Conservation (phyloP, 2,329 filamentous ascomycete genomes). For the Chrysosphaeria jannelii region DNA sequence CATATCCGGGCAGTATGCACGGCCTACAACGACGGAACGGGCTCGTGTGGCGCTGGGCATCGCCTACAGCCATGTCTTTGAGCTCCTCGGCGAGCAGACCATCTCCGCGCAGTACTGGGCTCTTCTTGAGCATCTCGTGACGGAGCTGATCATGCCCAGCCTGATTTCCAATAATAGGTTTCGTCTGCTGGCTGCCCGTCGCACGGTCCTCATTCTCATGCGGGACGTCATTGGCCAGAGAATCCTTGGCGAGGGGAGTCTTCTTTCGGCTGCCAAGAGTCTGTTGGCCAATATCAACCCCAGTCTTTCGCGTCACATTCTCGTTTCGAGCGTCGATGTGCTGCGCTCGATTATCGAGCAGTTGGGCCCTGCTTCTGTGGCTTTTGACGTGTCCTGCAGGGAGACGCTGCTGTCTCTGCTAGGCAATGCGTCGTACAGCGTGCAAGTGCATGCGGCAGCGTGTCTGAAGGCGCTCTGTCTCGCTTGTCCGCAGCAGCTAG, state of each 20-base stretch:
- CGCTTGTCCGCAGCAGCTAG: slow-evolving; percentile 70
- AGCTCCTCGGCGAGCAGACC: slow-evolving; percentile 48
- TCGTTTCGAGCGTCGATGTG: slow-evolving; percentile 53
- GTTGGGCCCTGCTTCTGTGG: slow-evolving; percentile 54
- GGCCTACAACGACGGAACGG: slow-evolving; percentile 47
- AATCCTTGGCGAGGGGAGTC: slow-evolving; percentile 69
- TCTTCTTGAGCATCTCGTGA: slow-evolving; percentile 53
- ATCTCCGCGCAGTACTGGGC: slow-evolving; percentile 57
- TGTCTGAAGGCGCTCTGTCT: slow-evolving; percentile 70
- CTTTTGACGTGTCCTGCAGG: slow-evolving; percentile 53
- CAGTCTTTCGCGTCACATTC: slow-evolving; percentile 69
- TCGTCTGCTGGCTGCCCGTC: slow-evolving; percentile 54
- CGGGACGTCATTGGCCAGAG: slow-evolving; percentile 56
- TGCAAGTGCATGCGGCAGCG: slow-evolving; percentile 67
- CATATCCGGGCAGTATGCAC: slow-evolving; percentile 54
- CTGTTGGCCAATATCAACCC: slow-evolving; percentile 58
- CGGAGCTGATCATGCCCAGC: slow-evolving; percentile 47
- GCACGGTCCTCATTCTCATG: slow-evolving; percentile 56
- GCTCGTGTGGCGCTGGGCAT: slow-evolving; percentile 58
- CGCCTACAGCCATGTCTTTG: slow-evolving; percentile 61
- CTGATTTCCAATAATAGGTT: slow-evolving; percentile 65
- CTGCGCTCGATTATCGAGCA: slow-evolving; percentile 49
- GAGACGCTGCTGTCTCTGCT: slow-evolving; percentile 73
- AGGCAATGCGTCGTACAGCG: slow-evolving; percentile 84
- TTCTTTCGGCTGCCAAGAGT: slow-evolving; percentile 50